These are phyloP conservation scores for Cryptosporidium ubiquitum DNA, from an alignment of 169 alveolate species.

Conservation along the genomic window DNA sequence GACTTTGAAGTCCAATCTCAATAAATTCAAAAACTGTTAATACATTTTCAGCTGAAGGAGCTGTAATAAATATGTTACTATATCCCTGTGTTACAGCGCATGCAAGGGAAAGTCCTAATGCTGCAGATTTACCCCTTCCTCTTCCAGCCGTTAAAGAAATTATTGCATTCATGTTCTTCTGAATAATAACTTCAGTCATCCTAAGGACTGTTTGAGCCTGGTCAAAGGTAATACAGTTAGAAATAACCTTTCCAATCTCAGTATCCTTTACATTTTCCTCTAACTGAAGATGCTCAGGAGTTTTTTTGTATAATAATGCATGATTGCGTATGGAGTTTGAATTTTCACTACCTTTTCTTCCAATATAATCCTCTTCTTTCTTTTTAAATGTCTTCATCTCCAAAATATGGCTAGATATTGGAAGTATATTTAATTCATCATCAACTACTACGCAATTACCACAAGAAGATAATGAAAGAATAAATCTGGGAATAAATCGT, in stretches of 20 bases:
- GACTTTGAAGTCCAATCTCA: conserved; percentile 91
- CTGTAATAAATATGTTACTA: conserved; percentile 96
- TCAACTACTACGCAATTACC: conserved; percentile 94
- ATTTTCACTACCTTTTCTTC: conserved; percentile 2
- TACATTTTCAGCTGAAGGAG: conserved; percentile 98
- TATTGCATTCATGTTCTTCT: conserved; percentile 82
- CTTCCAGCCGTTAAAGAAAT: conserved; percentile 94
- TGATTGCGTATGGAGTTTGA: not conserved
- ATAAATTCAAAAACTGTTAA: conserved; percentile 97
- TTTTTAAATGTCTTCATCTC: conserved; percentile 70
- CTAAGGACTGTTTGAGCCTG: conserved; percentile 89
- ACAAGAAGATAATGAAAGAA: conserved; percentile 86
- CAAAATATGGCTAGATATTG: conserved; percentile 86
- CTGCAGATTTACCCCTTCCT: conserved; percentile 99
- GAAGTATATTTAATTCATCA: conserved; percentile 98
- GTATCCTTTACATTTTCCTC: conserved; percentile 64
- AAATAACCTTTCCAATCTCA: conserved; percentile 75
- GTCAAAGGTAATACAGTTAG: conserved; percentile 79
- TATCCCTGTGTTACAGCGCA: conserved; percentile 90
- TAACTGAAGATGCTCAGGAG: conserved; percentile 27
- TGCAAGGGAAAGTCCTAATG: conserved; percentile 95
- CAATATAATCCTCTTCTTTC: not conserved
- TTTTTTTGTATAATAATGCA: not conserved
- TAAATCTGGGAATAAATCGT: conserved; percentile 74
- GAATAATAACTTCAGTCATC: conserved; percentile 83